Base-by-base conservation (phyloP, 2,329 filamentous ascomycete genomes). In the Clonostachys sp. region DNA sequence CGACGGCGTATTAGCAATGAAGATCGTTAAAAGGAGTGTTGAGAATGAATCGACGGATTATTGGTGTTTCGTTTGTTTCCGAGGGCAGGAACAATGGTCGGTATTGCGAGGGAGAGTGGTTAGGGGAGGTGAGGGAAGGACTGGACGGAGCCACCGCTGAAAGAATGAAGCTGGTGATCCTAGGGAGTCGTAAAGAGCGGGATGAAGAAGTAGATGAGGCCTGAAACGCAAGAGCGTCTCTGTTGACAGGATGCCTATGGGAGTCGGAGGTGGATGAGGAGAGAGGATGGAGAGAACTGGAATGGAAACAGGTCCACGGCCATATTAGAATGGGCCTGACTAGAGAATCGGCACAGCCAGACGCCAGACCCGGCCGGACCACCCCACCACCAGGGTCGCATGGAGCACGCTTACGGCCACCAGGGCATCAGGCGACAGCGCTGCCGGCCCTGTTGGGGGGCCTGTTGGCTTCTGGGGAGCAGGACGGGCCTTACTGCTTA, bases 81-180 rank as follows among this genome's bases (percentile, higher is more conserved):
- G 24, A 30, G 24, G 24, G 24, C 24, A 30, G 36, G 46, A 48
- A 16, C 34, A 41, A 45, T 42, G 17, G 40, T 24, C 16, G 17
- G 24, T 42, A 12, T 24, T 42, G 40, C 40, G 16, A 42, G 40
- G 17, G 16, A 41, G 12, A 24, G 18, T 17, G 40, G 40, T 12
- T 12, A 17, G 24, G 24, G 24, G 24, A 30, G 24, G 24, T 10
- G 24, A 30, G 24, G 24, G 24, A 46, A 46, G 44, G 60, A 70
- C 61, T 61, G 68, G 63, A 70, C 63, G 63, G 64, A 24, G 60
- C 57, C 53, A 57, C 60, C 63, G 63, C 64, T 69, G 54, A 71
- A 65, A 62, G 68, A 71, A 61, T 71, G 68, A 70, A 70, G 66
- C 64, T 61, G 65, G 62, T 53, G 56, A 60, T 64, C 56, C 59